phyloP scores from a whole-genome alignment of 352 stramenopile genomes.

The Phytopythium boreale region DNA sequence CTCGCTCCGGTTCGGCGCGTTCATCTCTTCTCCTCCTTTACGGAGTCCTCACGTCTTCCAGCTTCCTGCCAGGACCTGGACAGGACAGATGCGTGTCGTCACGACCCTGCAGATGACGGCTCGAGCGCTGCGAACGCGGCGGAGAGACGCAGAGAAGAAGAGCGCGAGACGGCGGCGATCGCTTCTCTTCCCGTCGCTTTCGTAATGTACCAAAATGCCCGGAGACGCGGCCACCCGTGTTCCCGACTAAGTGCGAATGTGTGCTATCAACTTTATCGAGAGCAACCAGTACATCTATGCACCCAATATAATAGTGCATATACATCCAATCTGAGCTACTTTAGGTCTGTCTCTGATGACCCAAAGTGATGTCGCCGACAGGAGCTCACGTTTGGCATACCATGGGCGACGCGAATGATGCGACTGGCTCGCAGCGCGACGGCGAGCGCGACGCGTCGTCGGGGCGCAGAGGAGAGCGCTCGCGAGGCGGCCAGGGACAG shows the following conservation, averaged over 20 bases:
- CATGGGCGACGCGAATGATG: background rate
- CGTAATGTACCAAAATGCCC: background rate
- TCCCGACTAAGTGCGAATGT: background rate
- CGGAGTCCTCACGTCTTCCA: too few species aligned
- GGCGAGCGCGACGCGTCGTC: background rate
- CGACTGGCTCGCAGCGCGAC: background rate
- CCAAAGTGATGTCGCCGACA: background rate
- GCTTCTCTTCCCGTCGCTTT: background rate
- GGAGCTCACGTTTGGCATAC: background rate
- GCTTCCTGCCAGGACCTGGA: too few species aligned
- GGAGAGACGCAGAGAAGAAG: too few species aligned
- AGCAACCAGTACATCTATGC: too few species aligned
- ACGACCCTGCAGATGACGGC: too few species aligned
- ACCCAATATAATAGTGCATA: too few species aligned
- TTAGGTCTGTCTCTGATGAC: background rate
- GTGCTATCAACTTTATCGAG: background rate
- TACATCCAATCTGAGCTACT: background rate
- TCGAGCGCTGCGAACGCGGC: too few species aligned
- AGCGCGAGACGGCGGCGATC: background rate
- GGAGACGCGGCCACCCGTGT: background rate
- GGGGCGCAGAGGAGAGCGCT: background rate
- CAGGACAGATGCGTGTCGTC: too few species aligned
- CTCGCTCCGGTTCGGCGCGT: constrained; percentile 79
- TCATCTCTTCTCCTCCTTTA: constrained; percentile 42
- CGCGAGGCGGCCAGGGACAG: background rate